phyloP scores from a whole-genome alignment of 257 asterid species.

The Henckelia pumila region DNA sequence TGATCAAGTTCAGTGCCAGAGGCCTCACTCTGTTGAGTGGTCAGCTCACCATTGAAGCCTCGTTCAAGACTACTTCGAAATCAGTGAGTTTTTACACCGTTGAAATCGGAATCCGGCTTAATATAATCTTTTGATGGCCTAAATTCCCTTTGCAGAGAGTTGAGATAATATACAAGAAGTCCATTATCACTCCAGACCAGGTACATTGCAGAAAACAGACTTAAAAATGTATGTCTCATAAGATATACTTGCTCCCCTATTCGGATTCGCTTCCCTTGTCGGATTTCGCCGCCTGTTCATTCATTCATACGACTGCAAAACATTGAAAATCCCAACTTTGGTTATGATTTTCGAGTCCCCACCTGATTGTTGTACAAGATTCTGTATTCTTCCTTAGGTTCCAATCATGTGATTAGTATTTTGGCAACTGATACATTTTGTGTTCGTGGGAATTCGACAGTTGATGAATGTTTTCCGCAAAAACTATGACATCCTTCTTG shows the following conservation, averaged over 20 bases:
- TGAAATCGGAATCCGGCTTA: slow-evolving; percentile 2
- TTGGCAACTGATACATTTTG: background rate
- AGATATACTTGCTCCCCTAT: background rate
- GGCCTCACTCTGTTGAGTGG: slow-evolving; percentile 77
- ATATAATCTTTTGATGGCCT: slow-evolving; percentile 3
- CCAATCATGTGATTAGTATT: too few relatives aligned
- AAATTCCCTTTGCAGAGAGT: slow-evolving; percentile 55
- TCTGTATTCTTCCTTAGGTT: too few relatives aligned
- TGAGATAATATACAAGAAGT: slow-evolving; percentile 56
- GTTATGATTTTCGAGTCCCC: too few relatives aligned
- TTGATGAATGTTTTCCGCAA: slow-evolving; percentile 84
- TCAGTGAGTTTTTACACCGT: slow-evolving; percentile 43
- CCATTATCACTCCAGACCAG: slow-evolving; percentile 78
- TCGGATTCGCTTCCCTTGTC: background rate
- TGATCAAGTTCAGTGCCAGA: slow-evolving; percentile 75
- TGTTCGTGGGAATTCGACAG: slow-evolving; percentile 36
- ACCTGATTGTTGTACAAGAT: too few relatives aligned
- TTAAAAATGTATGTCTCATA: background rate
- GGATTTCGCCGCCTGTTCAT: too few relatives aligned
- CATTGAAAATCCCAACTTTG: too few relatives aligned
- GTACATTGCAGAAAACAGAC: slow-evolving; percentile 27
- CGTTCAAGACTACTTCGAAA: slow-evolving; percentile 67
- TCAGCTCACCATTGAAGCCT: slow-evolving; percentile 65
- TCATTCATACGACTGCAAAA: background rate
- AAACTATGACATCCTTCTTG: slow-evolving; percentile 67